Evolutionary conservation across 805 yeast species (phyloP), one percentile per base, ranked within the genome.

Genomic region (Alloascoidea africana): DNA sequence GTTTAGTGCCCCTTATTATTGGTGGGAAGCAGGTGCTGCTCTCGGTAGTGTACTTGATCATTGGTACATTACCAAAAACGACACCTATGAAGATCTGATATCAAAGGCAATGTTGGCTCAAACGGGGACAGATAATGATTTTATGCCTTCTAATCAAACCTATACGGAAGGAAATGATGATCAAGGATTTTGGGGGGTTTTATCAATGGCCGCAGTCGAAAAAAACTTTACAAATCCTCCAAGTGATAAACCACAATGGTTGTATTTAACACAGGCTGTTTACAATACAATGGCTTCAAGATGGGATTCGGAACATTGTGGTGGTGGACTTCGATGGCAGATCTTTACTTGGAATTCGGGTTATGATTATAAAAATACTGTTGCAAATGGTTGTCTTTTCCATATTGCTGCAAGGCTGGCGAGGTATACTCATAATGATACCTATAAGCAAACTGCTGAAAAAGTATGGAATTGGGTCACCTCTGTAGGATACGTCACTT

Each of bases 1-100:
- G 86, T 87, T 91, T 55, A 63, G 76, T 8, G 61, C 66, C 51
- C 97, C 97, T 0, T 87, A 89, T 65, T 89, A 89, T 66, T 76
- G 85, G 85, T 76, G 84, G 84, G 76, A 74, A 55, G 81, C 84
- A 14, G 85, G 85, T 48, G 83, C 78, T 44, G 77, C 72, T 0
- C 55, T 58, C 58, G n/a, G 18, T 14, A 8, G 19, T 11, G 18
- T 34, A n/a, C 6, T 34, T 5, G 36, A 34, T 14, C 18, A 14
- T 18, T 8, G 36, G 18, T 34, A 11, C 36, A 69, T 71, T 42
- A 69, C 65, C 4, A 82, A 76, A 46, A 50, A 59, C 3, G 85
- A 78, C 52, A 72, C 78, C 43, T 47, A 53, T 17, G 58, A 61
- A 5, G 36, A 34, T 18, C n/a, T 34, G 8, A 8, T 34, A 30